Evolutionary conservation across 768 basidiomycete genomes (phyloP), one percentile per base, ranked within the genome.

Genomic region (Calocera cornea): DNA sequence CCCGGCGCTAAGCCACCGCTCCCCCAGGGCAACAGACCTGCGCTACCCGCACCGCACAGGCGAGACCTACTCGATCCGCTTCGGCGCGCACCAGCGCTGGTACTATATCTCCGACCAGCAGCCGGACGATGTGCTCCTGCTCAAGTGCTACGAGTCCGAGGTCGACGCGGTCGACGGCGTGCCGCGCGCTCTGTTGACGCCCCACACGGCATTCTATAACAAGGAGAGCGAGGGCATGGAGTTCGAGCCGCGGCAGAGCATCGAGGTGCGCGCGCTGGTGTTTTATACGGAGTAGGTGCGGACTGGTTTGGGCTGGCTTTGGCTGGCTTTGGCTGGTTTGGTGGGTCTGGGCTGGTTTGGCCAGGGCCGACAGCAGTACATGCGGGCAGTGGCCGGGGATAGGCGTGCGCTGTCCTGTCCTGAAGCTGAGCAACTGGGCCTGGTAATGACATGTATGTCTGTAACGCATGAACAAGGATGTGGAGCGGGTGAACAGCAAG

Each of bases 121-220:
- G 3, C 66, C 67, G 16, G 24, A 41, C 3, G 67, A 68, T 27
- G 44, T 60, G 19, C 19, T 68, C 67, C 24, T 68, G 24, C 65
- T 68, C 64, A 68, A 68, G 67, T 65, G 64, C 72, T 81, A 76
- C 66, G 80, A 81, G 72, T 80, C 80, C 34, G 75, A 77, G 70
- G 71, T 72, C 41, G 76, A 77, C 81, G 83, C 14, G 36, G 36
- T 38, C 36, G 36, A n/a, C n/a, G n/a, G n/a, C n/a, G n/a, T n/a
- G n/a, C n/a, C n/a, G n/a, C n/a, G n/a, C 17, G 83, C 85, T 0
- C 71, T 78, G 16, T 80, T 86, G 65, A 84, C 86, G 0, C 85
- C 86, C 2, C 87, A 88, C 71, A 84, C 83, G n/a, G 84, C 79
- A 1, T 87, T 87, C 74, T 68, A 77, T 34, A 85, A 87, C 68